Evolutionary conservation across 495 filamentous ascomycete genomes (phyloP).

Genomic region (Opeltia flavorubescens): DNA sequence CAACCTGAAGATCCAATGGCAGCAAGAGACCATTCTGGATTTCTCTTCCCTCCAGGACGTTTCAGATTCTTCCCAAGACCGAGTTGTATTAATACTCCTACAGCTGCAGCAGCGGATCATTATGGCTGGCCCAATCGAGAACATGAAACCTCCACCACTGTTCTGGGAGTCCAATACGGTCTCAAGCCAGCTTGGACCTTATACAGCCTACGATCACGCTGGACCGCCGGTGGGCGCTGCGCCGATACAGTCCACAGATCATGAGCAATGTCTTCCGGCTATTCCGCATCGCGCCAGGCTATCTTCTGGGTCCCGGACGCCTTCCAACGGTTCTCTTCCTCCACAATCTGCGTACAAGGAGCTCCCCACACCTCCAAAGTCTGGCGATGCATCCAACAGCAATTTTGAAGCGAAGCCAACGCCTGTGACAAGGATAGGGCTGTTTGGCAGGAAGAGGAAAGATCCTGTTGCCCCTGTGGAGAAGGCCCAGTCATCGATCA

Average conservation of each 20-base stretch:
- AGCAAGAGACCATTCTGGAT: constrained; percentile 24
- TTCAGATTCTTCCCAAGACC: constrained; percentile 13
- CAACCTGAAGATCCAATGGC: constrained; percentile 25
- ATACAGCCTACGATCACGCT: background rate
- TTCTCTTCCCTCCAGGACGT: constrained; percentile 23
- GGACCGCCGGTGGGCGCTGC: background rate
- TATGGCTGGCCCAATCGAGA: constrained; percentile 7
- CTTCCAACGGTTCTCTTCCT: no score
- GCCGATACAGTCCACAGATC: background rate
- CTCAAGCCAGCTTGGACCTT: background rate
- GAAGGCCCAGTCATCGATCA: background rate
- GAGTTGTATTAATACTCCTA: constrained; percentile 11
- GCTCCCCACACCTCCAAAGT: no score
- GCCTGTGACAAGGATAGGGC: background rate
- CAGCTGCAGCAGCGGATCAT: constrained; percentile 15
- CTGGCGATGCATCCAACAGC: no score
- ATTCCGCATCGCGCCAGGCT: no score
- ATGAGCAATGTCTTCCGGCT: no score
- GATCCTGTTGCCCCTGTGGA: background rate
- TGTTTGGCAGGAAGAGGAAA: background rate
- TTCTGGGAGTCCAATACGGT: background rate
- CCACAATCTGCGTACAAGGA: no score
- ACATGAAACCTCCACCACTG: background rate
- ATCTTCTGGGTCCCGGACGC: no score
- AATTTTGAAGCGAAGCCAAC: background rate